A percentile compares a stretch with the other conserved stretches of the same genome.
Conservation (phyloP, 2,329 filamentous ascomycete genomes). For the Sarocladium strictum region DNA sequence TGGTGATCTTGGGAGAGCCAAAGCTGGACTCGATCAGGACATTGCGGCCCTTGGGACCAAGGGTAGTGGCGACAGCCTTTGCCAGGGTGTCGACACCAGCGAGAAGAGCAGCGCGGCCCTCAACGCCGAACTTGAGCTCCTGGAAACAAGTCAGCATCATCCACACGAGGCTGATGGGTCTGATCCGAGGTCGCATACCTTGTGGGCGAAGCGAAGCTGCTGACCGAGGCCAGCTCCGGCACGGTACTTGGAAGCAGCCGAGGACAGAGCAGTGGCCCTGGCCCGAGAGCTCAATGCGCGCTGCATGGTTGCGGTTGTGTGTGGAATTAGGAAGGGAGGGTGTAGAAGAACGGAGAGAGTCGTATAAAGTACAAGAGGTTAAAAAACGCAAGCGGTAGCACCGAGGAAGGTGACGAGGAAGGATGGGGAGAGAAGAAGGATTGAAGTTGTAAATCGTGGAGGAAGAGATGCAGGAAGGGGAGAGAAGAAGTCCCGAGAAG, state of each 20-base stretch:
- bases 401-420: slow-evolving; percentile 10
- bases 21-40: slow-evolving; percentile 98
- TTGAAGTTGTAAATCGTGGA: slow-evolving; percentile 12
- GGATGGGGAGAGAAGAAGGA: slow-evolving; percentile 13
- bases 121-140: slow-evolving; percentile 98
- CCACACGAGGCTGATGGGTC: neutral
- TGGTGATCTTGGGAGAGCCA: slow-evolving; percentile 98
- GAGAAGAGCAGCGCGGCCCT: slow-evolving; percentile 81
- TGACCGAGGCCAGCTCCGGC: slow-evolving; percentile 64
- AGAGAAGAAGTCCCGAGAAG: slow-evolving; percentile 13
- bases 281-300: slow-evolving; percentile 80
- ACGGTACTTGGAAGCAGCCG: slow-evolving; percentile 60
- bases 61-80: slow-evolving; percentile 90
- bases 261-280: slow-evolving; percentile 73
- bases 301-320: slow-evolving; percentile 67
- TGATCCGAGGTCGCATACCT: slow-evolving; percentile 51
- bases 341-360: slow-evolving; percentile 21
- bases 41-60: slow-evolving; percentile 97
- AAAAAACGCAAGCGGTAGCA: slow-evolving; percentile 8
- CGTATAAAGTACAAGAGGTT: slow-evolving; percentile 10
- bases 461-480: slow-evolving; percentile 12
- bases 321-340: slow-evolving; percentile 21
- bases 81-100: slow-evolving; percentile 95
- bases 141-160: slow-evolving; percentile 35
- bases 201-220: slow-evolving; percentile 95